These are phyloP conservation scores for Metschnikowia vanudenii DNA, from an alignment of 805 yeast species.

Conservation along the genomic window DNA sequence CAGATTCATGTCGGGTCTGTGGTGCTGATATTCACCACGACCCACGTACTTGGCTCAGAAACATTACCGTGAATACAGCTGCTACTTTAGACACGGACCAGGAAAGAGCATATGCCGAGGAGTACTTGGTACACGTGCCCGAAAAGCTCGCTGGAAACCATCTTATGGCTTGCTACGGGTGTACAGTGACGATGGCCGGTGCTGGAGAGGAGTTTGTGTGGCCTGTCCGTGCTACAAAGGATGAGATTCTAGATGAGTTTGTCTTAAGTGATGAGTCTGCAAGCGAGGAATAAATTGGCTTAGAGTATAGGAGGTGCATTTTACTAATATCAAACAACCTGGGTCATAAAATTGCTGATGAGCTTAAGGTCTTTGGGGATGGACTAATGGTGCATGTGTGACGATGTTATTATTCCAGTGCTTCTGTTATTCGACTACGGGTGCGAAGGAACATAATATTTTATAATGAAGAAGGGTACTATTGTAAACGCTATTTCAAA, in stretches of 20 bases:
- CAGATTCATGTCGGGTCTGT: constrained; percentile 55
- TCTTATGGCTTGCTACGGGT: constrained; percentile 67
- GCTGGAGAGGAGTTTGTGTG: constrained; percentile 32
- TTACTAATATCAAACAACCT: not conserved
- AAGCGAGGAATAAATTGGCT: not conserved
- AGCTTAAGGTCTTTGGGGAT: too few relatives aligned
- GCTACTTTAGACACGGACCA: constrained; percentile 45
- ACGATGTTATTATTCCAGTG: too few relatives aligned
- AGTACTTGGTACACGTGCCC: constrained; percentile 16
- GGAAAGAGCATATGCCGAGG: constrained; percentile 34
- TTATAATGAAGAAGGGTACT: too few relatives aligned
- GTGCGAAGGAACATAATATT: too few relatives aligned
- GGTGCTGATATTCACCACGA: constrained; percentile 50
- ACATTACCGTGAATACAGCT: constrained; percentile 61
- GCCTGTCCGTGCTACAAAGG: constrained; percentile 33
- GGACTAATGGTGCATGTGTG: too few relatives aligned
- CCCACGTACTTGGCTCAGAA: constrained; percentile 64
- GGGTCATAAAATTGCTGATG: too few relatives aligned
- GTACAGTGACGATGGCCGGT: constrained; percentile 59
- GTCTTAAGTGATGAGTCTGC: constrained; percentile 38
- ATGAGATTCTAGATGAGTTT: constrained; percentile 48
- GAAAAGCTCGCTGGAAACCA: constrained; percentile 1
- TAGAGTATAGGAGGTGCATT: not conserved
- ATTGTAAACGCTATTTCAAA: too few relatives aligned
- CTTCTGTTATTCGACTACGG: too few relatives aligned